Conservation (phyloP, 495 filamentous ascomycete species). For the Daldinia decipiens region DNA sequence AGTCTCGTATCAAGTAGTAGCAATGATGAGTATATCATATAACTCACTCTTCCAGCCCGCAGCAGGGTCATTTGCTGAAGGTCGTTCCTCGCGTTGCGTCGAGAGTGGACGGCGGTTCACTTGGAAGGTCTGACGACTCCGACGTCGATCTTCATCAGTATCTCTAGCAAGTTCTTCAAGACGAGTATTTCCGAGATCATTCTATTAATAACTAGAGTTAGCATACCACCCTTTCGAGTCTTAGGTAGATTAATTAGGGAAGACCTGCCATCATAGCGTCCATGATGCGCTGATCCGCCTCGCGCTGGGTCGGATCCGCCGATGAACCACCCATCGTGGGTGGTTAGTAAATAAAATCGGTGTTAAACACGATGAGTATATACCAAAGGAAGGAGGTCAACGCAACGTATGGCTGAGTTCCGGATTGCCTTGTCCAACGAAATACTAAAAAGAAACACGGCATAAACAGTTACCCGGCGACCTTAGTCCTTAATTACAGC, state of each 20-base stretch:
- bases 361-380: background rate
- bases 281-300: background rate
- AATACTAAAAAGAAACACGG: background rate
- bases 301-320: background rate
- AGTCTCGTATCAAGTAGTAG: background rate
- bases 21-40: background rate
- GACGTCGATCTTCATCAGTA: background rate
- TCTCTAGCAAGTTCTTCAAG: slow-evolving; percentile 34
- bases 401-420: background rate
- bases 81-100: background rate
- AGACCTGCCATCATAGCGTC: slow-evolving; percentile 43
- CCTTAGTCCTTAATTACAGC: background rate
- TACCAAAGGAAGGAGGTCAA: background rate
- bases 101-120: background rate
- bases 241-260: too few relatives aligned
- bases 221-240: background rate
- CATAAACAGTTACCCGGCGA: background rate
- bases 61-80: background rate
- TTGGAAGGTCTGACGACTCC: background rate
- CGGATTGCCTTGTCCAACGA: background rate
- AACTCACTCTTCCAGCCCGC: slow-evolving; percentile 33
- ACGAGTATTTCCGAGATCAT: slow-evolving; percentile 39
- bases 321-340: background rate
- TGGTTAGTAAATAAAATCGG: background rate
- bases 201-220: slow-evolving; percentile 21